phyloP scores from a whole-genome alignment of 768 basidiomycete species.

The Leccinum longicurvipes region DNA sequence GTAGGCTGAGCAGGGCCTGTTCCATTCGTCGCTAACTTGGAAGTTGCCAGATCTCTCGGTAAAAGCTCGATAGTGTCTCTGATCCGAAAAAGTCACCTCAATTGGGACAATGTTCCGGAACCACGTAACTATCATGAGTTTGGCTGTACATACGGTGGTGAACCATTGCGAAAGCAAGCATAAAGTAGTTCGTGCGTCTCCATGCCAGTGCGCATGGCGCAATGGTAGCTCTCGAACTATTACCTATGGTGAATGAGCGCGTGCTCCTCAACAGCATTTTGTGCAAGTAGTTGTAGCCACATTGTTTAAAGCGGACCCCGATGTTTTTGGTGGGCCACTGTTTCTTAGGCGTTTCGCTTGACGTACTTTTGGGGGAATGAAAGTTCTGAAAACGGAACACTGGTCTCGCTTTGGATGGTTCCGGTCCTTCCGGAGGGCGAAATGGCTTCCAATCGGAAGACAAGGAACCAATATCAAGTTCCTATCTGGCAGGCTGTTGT shows the following conservation, averaged over 20 bases:
- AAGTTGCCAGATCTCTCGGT: constrained; percentile 81
- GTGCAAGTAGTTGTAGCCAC: constrained; percentile 57
- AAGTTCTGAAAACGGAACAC: constrained; percentile 84
- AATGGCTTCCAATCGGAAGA: constrained; percentile 76
- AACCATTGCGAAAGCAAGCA: constrained; percentile 92
- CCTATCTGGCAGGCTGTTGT: constrained; percentile 79
- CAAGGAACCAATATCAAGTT: constrained; percentile 84
- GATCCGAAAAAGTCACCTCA: constrained; percentile 89
- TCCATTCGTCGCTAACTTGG: not conserved
- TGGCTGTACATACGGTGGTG: constrained; percentile 85
- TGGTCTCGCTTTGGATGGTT: constrained; percentile 92
- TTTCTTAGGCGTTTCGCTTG: constrained; percentile 84
- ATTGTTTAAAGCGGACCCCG: constrained; percentile 85
- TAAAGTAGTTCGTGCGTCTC: constrained; percentile 86
- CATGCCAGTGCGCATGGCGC: constrained; percentile 84
- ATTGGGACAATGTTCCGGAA: constrained; percentile 75
- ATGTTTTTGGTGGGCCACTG: constrained; percentile 94
- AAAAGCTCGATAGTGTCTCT: constrained; percentile 82
- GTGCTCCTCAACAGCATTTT: constrained; percentile 84
- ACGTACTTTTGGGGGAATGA: constrained; percentile 89
- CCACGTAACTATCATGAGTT: constrained; percentile 80
- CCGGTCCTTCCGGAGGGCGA: constrained; percentile 81
- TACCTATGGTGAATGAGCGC: constrained; percentile 76
- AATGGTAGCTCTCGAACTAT: constrained; percentile 50
- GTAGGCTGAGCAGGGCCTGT: too few relatives aligned